These are phyloP conservation scores for Recurvomyces mirabilis DNA, from an alignment of 495 filamentous ascomycete species.

Conservation along the genomic window DNA sequence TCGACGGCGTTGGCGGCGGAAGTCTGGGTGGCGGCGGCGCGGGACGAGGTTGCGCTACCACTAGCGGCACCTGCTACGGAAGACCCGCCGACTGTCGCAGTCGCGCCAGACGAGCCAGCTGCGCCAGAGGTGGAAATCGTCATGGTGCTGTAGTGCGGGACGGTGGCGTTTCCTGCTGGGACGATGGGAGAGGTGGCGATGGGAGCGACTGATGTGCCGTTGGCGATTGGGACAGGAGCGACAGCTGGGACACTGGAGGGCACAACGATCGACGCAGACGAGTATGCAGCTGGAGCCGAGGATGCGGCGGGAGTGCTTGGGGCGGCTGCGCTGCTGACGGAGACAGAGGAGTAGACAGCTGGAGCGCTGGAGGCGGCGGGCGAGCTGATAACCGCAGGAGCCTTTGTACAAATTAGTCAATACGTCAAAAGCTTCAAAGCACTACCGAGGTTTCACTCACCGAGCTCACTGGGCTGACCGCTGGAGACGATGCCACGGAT, in stretches of 20 bases:
- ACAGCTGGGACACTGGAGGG: slow-evolving; percentile 1
- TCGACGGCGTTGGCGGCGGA: slow-evolving; percentile 4
- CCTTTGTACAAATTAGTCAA: background rate
- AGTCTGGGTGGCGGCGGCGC: background rate
- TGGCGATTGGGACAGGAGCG: slow-evolving; percentile 1
- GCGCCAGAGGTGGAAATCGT: slow-evolving; percentile 2
- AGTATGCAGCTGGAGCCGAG: background rate
- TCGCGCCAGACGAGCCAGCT: background rate
- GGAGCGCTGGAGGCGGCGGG: background rate
- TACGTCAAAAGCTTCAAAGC: background rate
- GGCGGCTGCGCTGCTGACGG: background rate
- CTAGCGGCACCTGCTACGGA: background rate
- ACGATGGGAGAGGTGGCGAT: background rate
- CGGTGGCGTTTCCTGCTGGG: slow-evolving; percentile 8
- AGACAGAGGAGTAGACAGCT: background rate
- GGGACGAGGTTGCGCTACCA: slow-evolving; percentile 1
- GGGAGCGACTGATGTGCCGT: slow-evolving; percentile 2
- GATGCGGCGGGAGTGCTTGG: background rate
- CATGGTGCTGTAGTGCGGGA: background rate
- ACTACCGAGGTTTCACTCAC: too few relatives aligned
- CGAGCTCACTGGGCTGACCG: too few relatives aligned
- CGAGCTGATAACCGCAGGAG: background rate
- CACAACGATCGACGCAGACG: background rate
- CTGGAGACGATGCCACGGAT: too few relatives aligned
- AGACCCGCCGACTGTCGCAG: background rate